phyloP scores from a whole-genome alignment of 352 stramenopile species.

The Phytopythium oedochilum region DNA sequence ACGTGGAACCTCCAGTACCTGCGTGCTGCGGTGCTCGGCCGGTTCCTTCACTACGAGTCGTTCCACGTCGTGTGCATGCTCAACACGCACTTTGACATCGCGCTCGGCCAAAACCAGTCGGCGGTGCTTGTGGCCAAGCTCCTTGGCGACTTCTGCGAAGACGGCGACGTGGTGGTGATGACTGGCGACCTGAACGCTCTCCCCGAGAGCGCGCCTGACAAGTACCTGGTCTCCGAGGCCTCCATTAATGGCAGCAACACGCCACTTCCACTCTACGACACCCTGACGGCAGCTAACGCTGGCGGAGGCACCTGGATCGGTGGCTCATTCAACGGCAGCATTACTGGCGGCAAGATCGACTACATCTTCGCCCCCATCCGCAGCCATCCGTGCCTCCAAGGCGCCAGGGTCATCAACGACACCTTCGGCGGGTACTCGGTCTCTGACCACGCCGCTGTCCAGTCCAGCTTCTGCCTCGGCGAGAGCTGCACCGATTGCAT shows the following conservation, averaged over 20 bases:
- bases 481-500: neutral
- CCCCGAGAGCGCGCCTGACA: constrained; percentile 23
- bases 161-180: constrained; percentile 47
- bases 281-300: constrained; percentile 34
- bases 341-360: constrained; percentile 43
- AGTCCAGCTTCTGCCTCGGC: constrained; percentile 62
- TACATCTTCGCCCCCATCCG: constrained; percentile 62
- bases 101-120: constrained; percentile 44
- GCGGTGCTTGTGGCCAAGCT: constrained; percentile 42
- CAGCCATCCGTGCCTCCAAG: constrained; percentile 33
- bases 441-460: constrained; percentile 59
- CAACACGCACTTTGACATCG: constrained; percentile 77
- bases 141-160: constrained; percentile 33
- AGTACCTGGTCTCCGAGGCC: constrained; percentile 33
- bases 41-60: constrained; percentile 31
- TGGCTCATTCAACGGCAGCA: constrained; percentile 31
- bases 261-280: constrained; percentile 59
- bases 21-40: constrained; percentile 44
- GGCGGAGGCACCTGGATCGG: constrained; percentile 60
- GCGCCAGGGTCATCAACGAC: constrained; percentile 37
- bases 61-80: constrained; percentile 50
- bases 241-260: constrained; percentile 22
- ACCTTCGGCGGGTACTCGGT: constrained; percentile 39
- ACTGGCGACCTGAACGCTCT: constrained; percentile 70
- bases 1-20: constrained; percentile 68